phyloP scores from a whole-genome alignment of 495 filamentous ascomycete species.

The Evernia prunastri region DNA sequence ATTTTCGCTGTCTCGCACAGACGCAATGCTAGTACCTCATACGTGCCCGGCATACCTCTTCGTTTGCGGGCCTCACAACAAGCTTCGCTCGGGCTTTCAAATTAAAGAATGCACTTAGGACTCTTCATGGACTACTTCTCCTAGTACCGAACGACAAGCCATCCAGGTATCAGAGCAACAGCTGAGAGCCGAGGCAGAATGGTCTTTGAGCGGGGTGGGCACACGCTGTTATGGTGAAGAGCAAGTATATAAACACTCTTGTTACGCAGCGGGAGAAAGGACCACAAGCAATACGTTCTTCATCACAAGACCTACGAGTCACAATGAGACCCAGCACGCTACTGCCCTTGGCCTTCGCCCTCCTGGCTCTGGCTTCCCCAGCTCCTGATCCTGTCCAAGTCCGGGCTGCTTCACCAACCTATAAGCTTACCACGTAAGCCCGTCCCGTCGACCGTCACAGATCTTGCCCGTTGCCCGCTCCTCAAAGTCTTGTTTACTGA shows the following conservation, averaged over 20 bases:
- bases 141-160: background rate
- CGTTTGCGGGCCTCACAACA: background rate
- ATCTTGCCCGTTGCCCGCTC: background rate
- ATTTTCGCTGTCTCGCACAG: background rate
- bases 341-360: background rate
- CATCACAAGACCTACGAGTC: background rate
- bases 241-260: background rate
- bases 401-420: conserved; percentile 1
- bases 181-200: background rate
- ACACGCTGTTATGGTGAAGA: background rate
- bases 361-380: conserved; percentile 9
- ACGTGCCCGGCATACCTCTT: background rate
- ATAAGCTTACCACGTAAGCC: conserved; percentile 1
- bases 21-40: background rate
- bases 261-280: background rate
- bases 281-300: background rate
- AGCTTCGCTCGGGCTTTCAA: background rate
- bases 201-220: background rate
- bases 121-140: background rate
- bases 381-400: conserved; percentile 8
- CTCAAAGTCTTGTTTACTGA: background rate
- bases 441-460: background rate
- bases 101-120: background rate
- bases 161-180: background rate
- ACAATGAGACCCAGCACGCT: conserved; percentile 9